Percentiles rank a stretch among this genome's conserved stretches.
Conservation (phyloP, 1,284 basidiomycete species). For the Athelia sp. region DNA sequence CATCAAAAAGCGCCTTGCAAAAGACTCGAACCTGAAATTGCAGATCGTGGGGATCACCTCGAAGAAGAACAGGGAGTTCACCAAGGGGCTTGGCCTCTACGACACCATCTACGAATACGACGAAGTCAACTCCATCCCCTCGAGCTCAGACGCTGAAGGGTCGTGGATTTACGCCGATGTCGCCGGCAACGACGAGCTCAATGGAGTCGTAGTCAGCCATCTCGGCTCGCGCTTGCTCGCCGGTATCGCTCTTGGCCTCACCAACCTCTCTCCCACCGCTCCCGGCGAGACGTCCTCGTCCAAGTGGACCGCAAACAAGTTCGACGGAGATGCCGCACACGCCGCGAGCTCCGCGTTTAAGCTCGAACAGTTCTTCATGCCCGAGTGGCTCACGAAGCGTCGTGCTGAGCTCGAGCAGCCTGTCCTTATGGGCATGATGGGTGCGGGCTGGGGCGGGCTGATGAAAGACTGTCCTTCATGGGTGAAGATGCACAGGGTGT, state of each 20-base stretch:
- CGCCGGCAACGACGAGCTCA: conserved; percentile 48
- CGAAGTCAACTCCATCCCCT: conserved; percentile 25
- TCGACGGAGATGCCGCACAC: conserved; percentile 10
- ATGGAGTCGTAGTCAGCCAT: conserved; percentile 33
- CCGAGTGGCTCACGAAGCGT: conserved; percentile 56
- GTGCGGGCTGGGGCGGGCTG: conserved; percentile 47
- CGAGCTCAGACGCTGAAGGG: conserved; percentile 19
- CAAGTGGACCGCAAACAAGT: conserved; percentile 34
- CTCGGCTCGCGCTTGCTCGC: conserved; percentile 36
- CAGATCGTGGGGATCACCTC: conserved; percentile 56
- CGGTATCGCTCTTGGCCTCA: conserved; percentile 46
- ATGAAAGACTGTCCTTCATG: conserved; percentile 50
- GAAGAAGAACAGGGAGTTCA: conserved; percentile 45
- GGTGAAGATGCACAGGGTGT: conserved; percentile 44
- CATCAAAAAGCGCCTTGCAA: conserved; percentile 35
- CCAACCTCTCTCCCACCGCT: conserved; percentile 44
- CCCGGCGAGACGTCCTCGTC: conserved; percentile 15
- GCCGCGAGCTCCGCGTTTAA: conserved; percentile 19
- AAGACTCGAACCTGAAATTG: conserved; percentile 16
- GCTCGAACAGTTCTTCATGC: conserved; percentile 58
- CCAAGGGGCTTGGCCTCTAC: conserved; percentile 45
- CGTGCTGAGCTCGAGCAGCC: conserved; percentile 36
- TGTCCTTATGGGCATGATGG: conserved; percentile 47
- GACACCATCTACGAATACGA: conserved; percentile 50
- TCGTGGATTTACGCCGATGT: conserved; percentile 58